Percentiles rank a stretch among this genome's conserved stretches.
Evolutionary conservation across 768 basidiomycete species (phyloP).

Genomic region (Serendipita sp.): DNA sequence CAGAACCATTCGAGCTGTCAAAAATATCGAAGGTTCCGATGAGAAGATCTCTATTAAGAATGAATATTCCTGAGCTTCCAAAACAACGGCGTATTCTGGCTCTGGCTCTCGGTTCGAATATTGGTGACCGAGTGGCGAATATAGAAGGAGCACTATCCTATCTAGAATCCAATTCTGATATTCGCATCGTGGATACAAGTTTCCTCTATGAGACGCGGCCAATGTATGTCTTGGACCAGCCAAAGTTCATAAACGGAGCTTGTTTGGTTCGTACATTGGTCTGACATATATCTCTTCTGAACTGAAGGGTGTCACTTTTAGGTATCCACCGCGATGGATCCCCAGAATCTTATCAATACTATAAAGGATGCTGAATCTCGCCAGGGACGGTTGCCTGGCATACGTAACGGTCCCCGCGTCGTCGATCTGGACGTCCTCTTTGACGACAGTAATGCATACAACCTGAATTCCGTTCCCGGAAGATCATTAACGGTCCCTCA

Average conservation of each 20-base stretch:
- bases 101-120: conserved; percentile 78
- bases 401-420: conserved; percentile 74
- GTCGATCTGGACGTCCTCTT: conserved; percentile 80
- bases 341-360: conserved; percentile 38
- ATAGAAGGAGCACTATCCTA: conserved; percentile 61
- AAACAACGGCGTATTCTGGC: conserved; percentile 24
- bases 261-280: conserved; percentile 46
- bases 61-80: background rate
- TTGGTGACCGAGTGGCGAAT: conserved; percentile 73
- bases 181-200: conserved; percentile 54
- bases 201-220: conserved; percentile 87
- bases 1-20: background rate
- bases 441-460: conserved; percentile 46
- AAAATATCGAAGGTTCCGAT: background rate
- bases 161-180: conserved; percentile 35
- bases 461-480: conserved; percentile 32
- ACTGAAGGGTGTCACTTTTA: conserved; percentile 18
- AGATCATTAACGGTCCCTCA: conserved; percentile 77
- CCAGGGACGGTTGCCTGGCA: conserved; percentile 64
- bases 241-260: conserved; percentile 78
- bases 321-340: conserved; percentile 59
- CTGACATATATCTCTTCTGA: background rate
- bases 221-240: conserved; percentile 92
- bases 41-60: background rate
- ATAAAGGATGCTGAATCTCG: conserved; percentile 56